Conservation (phyloP, 768 basidiomycete genomes). For the Phanerodontia chrysosporium region DNA sequence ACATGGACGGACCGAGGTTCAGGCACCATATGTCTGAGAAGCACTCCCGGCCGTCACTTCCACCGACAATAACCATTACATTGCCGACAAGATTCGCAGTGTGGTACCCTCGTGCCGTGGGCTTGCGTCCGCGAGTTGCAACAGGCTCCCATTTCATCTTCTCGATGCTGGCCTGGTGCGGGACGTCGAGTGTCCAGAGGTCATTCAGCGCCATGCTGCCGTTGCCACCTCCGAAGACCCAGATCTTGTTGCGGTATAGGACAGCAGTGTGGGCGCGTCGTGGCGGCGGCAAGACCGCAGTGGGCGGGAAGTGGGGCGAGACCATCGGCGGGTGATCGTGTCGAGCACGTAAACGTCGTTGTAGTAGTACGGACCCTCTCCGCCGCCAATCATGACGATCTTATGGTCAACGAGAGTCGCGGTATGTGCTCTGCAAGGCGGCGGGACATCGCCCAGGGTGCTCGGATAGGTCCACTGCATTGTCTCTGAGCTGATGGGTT, state of each 20-base stretch:
- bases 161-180: slow-evolving; percentile 27
- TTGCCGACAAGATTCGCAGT: slow-evolving; percentile 83
- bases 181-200: slow-evolving; percentile 80
- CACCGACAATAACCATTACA: slow-evolving; percentile 85
- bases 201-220: slow-evolving; percentile 88
- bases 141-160: slow-evolving; percentile 58
- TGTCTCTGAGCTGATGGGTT: slow-evolving; percentile 52
- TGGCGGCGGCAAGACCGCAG: slow-evolving; percentile 32
- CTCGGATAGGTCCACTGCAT: slow-evolving; percentile 86
- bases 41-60: slow-evolving; percentile 85
- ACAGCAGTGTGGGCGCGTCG: slow-evolving; percentile 89
- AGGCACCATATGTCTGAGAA: slow-evolving; percentile 88
- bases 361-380: slow-evolving; percentile 78
- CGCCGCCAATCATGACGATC: slow-evolving; percentile 84
- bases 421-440: slow-evolving; percentile 84
- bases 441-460: slow-evolving; percentile 71
- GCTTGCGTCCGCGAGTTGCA: slow-evolving; percentile 48
- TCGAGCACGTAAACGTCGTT: slow-evolving; percentile 82
- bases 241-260: slow-evolving; percentile 63
- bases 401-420: slow-evolving; percentile 79
- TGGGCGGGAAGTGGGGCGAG: slow-evolving; percentile 35
- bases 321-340: slow-evolving; percentile 68
- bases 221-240: slow-evolving; percentile 93
- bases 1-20: slow-evolving; percentile 66
- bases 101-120: slow-evolving; percentile 80